Conservation (phyloP, 2,329 filamentous ascomycete species). For the Monilinia fructigena region DNA sequence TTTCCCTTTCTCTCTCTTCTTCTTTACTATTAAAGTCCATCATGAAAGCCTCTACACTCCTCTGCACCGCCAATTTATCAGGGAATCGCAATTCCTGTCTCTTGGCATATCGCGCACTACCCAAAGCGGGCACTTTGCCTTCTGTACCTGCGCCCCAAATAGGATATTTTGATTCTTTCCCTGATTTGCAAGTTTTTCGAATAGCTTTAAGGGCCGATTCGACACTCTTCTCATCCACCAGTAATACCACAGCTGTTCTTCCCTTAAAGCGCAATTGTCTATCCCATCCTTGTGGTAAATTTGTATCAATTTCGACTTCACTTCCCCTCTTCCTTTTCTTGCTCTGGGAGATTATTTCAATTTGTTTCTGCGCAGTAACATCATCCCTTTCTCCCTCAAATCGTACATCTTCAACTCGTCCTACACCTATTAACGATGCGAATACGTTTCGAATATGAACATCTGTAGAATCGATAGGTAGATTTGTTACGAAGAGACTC, state of each 20-base stretch:
- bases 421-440: constrained; percentile 68
- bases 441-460: constrained; percentile 75
- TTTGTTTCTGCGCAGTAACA: constrained; percentile 26
- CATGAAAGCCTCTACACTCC: constrained; percentile 82
- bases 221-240: constrained; percentile 80
- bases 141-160: constrained; percentile 66
- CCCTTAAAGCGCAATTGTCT: constrained; percentile 69
- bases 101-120: constrained; percentile 54
- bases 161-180: constrained; percentile 57
- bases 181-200: constrained; percentile 57
- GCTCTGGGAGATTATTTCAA: constrained; percentile 38
- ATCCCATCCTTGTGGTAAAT: constrained; percentile 74
- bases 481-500: constrained; percentile 86
- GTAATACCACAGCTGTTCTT: constrained; percentile 74
- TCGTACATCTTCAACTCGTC: constrained; percentile 71
- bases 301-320: constrained; percentile 58
- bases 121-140: constrained; percentile 50
- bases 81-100: constrained; percentile 75
- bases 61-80: constrained; percentile 62
- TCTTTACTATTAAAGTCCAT: constrained; percentile 72
- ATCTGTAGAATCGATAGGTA: constrained; percentile 81
- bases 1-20: constrained; percentile 61
- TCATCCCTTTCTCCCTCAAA: constrained; percentile 65
- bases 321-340: constrained; percentile 53
- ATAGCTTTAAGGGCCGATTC: constrained; percentile 75